Base-by-base conservation (phyloP, 345 rosid species). In the Citrus hindsii region DNA sequence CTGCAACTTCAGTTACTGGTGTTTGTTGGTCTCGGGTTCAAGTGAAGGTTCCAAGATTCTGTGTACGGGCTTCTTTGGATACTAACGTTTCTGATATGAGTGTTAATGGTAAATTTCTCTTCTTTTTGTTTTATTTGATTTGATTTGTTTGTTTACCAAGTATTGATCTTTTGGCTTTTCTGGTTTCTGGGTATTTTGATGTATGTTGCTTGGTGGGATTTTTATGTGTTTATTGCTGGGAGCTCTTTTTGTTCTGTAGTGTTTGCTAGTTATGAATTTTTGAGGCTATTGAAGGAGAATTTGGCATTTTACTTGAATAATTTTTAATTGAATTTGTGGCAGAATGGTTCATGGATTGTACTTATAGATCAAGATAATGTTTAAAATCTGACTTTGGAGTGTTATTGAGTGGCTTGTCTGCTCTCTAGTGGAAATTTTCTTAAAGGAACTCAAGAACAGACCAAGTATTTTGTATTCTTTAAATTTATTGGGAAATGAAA, bases 71-170 rank as follows among this genome's bases (percentile, higher is more conserved):
- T 51, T 86, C 99, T 79, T 82, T 91, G 86, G 98, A 95, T 71
- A n/a, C 89, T 1, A 82, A 91, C 64, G 94, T 95, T 48, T 95
- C 99, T 81, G 97, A 95, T 83, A 95, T 96, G 98, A 90, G 97
- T 62, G 87, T 89, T 69, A 92, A 95, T 86, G 99, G 98, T 95
- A 88, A 80, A 48, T 73, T 76, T 33, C 37, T 19, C 8, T 38
- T 74, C 30, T 5, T 28, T 42, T 64, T 35, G 37, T 35, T 35
- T 35, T 35, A 35, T 35, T 35, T 35, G 37, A 35, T 35, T 35
- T 35, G 37, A 3, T 32, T 32, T 32, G 98, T 5, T 33, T 33
- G 6, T 33, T 33, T 73, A 64, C 51, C 63, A 56, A 56, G 27
- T 40, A 72, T 76, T 81, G 66, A 18, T 67, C 82, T 33, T 42